Conservation (phyloP, 345 rosid genomes). For the Kernera saxatilis region DNA sequence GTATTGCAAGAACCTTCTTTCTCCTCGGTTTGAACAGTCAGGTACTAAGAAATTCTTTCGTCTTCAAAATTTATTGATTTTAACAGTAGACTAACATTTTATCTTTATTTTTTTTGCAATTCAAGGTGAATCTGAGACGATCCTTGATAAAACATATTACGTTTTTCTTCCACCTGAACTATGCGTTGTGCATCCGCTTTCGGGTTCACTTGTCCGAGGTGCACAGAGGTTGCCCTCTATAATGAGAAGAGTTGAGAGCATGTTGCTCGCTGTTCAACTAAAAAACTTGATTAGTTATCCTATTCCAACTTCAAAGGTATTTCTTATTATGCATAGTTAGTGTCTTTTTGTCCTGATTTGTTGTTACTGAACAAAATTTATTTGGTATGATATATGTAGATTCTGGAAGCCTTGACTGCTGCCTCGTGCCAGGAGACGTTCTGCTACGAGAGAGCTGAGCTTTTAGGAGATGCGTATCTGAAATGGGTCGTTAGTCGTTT, state of each 20-base stretch:
- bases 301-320: slow-evolving; percentile 79
- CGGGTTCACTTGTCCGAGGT: slow-evolving; percentile 92
- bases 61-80: not conserved
- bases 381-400: slow-evolving; percentile 38
- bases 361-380: not conserved
- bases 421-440: slow-evolving; percentile 99
- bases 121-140: slow-evolving; percentile 70
- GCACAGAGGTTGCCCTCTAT: slow-evolving; percentile 96
- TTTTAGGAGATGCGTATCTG: slow-evolving; percentile 94
- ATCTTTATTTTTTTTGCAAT: not conserved
- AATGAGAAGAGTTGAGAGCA: slow-evolving; percentile 98
- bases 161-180: slow-evolving; percentile 96
- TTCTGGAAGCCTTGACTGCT: slow-evolving; percentile 94
- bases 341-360: not conserved
- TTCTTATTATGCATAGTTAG: not conserved
- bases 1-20: slow-evolving; percentile 91
- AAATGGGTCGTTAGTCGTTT: slow-evolving; percentile 98
- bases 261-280: slow-evolving; percentile 86
- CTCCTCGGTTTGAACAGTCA: slow-evolving; percentile 93
- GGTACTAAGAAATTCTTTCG: slow-evolving; percentile 34
- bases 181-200: slow-evolving; percentile 89
- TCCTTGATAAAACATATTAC: slow-evolving; percentile 77
- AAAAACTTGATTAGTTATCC: slow-evolving; percentile 61
- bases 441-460: slow-evolving; percentile 99
- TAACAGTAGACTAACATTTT: not conserved